phyloP scores from a whole-genome alignment of 495 filamentous ascomycete genomes.

The Aspergillus ostianus region DNA sequence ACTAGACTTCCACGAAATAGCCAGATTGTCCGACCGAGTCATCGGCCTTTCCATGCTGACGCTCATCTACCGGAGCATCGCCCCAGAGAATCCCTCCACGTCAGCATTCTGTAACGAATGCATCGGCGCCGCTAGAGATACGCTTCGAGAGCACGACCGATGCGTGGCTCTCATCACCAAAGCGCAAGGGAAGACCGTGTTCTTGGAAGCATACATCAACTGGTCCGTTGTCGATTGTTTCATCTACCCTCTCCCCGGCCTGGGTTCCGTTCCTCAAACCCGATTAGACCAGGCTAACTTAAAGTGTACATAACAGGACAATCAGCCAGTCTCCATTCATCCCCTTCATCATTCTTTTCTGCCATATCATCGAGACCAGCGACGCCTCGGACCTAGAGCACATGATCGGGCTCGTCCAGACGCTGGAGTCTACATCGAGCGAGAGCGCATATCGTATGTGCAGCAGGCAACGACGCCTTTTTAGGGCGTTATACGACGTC shows the following conservation, averaged over 20 bases:
- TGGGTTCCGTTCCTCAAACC: no score
- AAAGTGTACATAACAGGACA: constrained; percentile 7
- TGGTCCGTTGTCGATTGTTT: constrained; percentile 10
- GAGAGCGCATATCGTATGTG: not conserved
- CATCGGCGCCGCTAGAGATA: constrained; percentile 14
- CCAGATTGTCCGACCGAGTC: constrained; percentile 14
- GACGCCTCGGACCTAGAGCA: constrained; percentile 12
- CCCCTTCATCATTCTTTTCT: constrained; percentile 24
- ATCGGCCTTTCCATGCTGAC: constrained; percentile 15
- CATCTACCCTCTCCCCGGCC: no score
- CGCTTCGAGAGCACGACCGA: constrained; percentile 13
- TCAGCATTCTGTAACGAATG: constrained; percentile 14
- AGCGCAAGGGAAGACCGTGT: constrained; percentile 3
- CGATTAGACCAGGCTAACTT: no score
- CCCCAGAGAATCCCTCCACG: constrained; percentile 9
- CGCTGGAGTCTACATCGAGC: constrained; percentile 11
- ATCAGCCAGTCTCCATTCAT: constrained; percentile 17
- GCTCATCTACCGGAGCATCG: constrained; percentile 19
- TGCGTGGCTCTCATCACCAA: constrained; percentile 12
- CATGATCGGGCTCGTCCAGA: constrained; percentile 14
- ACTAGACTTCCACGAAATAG: constrained; percentile 8
- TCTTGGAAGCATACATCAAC: constrained; percentile 14
- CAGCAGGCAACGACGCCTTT: constrained; percentile 12
- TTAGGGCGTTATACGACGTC: constrained; percentile 17
- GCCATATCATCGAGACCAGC: constrained; percentile 20